Percentiles rank a stretch among this genome's conserved stretches.
Evolutionary conservation across 164 flowering plant species (phyloP).

Genomic region (Nelumbo lutea): DNA sequence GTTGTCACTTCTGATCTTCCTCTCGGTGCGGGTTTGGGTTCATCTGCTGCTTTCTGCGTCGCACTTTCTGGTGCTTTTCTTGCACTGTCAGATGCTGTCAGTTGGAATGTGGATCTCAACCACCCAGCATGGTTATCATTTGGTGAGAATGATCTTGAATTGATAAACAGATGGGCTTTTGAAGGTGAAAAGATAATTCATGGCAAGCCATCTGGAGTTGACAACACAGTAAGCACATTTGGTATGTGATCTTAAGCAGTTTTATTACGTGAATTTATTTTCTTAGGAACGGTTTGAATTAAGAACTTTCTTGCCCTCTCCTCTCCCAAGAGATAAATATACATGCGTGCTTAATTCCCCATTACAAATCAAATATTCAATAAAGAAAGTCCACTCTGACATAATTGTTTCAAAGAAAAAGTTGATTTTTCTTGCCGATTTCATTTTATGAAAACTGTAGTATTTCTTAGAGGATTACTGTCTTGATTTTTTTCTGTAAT

Average conservation of each 20-base stretch:
- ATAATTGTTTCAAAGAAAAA: not conserved
- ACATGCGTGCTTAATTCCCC: not conserved
- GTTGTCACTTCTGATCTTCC: constrained; percentile 85
- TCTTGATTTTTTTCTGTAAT: constrained; percentile 4
- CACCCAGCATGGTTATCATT: constrained; percentile 59
- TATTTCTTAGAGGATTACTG: not conserved
- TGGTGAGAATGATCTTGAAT: constrained; percentile 56
- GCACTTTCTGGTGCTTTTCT: constrained; percentile 80
- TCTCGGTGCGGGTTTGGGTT: constrained; percentile 89
- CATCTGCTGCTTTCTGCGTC: constrained; percentile 96
- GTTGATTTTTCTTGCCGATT: not conserved
- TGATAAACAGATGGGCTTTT: constrained; percentile 94
- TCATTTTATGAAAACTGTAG: not conserved
- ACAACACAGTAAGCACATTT: constrained; percentile 92
- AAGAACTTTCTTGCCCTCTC: not conserved
- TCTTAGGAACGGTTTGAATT: not conserved
- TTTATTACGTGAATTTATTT: not conserved
- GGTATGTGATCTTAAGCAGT: constrained; percentile 45
- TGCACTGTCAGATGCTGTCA: constrained; percentile 45
- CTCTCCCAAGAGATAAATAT: not conserved
- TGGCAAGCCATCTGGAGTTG: constrained; percentile 97
- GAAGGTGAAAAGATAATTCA: constrained; percentile 97
- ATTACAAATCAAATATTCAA: not conserved
- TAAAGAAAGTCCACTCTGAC: not conserved
- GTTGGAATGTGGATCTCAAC: constrained; percentile 26